Evolutionary conservation across 495 filamentous ascomycete genomes (phyloP).

Genomic region (Thermochaetoides thermophila): DNA sequence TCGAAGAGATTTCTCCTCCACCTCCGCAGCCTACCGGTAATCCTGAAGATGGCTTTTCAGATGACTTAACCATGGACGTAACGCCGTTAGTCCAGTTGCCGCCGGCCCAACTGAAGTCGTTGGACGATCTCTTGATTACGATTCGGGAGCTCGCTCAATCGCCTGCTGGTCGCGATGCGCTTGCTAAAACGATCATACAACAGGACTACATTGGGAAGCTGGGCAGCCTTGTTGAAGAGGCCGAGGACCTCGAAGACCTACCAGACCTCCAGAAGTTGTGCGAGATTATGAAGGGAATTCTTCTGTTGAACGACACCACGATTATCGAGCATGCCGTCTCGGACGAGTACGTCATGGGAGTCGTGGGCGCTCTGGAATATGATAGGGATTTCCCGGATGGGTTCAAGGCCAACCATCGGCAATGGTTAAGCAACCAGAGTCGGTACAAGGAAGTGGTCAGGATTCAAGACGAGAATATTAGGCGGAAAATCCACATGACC

Average conservation of each 20-base stretch:
- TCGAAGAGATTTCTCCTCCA: constrained; percentile 65
- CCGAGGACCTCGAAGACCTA: constrained; percentile 82
- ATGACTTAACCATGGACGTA: constrained; percentile 59
- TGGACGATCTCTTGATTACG: constrained; percentile 66
- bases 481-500: constrained; percentile 86
- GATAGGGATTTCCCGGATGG: constrained; percentile 96
- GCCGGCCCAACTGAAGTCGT: constrained; percentile 57
- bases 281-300: constrained; percentile 95
- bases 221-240: constrained; percentile 66
- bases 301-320: constrained; percentile 81
- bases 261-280: constrained; percentile 77
- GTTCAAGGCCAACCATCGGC: constrained; percentile 96
- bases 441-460: constrained; percentile 93
- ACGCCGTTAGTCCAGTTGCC: constrained; percentile 59
- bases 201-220: constrained; percentile 83
- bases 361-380: constrained; percentile 94
- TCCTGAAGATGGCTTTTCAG: constrained; percentile 78
- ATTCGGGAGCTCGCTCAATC: constrained; percentile 64
- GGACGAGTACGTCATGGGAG: constrained; percentile 76
- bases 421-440: constrained; percentile 76
- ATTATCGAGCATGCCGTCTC: constrained; percentile 90
- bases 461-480: constrained; percentile 66
- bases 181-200: constrained; percentile 70
- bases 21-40: constrained; percentile 26
- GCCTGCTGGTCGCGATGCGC: constrained; percentile 65